Percentiles rank a stretch among this genome's conserved stretches.
Evolutionary conservation across 257 asterid species (phyloP).

Genomic region (Ophiorrhiza pumila): DNA sequence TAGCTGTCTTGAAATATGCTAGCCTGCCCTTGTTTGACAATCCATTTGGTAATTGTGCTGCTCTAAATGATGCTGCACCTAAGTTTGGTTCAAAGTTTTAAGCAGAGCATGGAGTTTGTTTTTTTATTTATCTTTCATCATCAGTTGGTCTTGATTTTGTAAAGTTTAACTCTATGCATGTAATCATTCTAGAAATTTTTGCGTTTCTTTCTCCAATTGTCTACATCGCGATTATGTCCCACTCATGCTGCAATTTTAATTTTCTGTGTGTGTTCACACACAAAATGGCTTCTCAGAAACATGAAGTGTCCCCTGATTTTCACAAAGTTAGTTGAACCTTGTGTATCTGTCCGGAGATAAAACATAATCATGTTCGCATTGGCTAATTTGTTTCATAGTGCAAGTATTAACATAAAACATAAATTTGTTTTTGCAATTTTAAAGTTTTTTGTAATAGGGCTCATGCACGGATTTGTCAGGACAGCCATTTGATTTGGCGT

Average conservation of each 20-base stretch:
- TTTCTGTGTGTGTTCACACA: background rate
- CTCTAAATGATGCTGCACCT: background rate
- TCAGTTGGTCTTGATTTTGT: background rate
- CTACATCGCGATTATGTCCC: too few species aligned
- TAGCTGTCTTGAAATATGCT: background rate
- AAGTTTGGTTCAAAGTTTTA: background rate
- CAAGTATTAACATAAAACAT: too few species aligned
- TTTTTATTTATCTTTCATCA: background rate
- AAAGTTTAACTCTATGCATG: too few species aligned
- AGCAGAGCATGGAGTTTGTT: background rate
- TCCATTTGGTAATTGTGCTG: background rate
- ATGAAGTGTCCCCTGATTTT: background rate
- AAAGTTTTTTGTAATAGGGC: background rate
- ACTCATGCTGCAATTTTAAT: too few species aligned
- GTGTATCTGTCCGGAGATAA: background rate
- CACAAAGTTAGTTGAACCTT: background rate
- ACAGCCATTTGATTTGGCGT: too few species aligned
- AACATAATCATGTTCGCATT: too few species aligned
- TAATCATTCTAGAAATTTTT: too few species aligned
- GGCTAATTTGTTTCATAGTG: background rate
- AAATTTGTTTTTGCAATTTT: background rate
- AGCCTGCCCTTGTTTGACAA: background rate
- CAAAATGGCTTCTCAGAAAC: background rate
- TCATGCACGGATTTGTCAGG: background rate
- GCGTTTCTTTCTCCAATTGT: too few species aligned